phyloP scores from a whole-genome alignment of 2,329 filamentous ascomycete genomes.

The Ramularia endophylla region DNA sequence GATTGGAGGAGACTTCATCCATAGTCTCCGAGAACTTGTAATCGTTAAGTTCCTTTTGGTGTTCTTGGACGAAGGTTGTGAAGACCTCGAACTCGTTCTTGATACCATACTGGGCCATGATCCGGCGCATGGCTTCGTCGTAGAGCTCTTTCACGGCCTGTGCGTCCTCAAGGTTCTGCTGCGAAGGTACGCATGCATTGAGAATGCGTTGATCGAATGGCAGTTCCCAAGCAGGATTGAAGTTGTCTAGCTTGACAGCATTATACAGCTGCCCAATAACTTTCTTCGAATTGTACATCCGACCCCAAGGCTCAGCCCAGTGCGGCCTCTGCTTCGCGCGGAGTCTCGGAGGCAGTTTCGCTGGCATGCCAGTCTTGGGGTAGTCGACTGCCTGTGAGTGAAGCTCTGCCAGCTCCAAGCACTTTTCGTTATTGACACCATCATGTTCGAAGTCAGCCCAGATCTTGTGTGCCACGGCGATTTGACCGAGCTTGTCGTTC shows the following conservation, averaged over 20 bases:
- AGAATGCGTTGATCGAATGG: constrained; percentile 74
- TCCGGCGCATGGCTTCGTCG: constrained; percentile 66
- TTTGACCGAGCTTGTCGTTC: constrained; percentile 72
- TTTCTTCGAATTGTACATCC: constrained; percentile 59
- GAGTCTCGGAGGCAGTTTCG: constrained; percentile 57
- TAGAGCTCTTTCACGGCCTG: constrained; percentile 67
- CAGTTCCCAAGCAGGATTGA: constrained; percentile 64
- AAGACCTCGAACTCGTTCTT: constrained; percentile 87
- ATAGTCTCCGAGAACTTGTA: constrained; percentile 88
- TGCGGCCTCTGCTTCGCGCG: constrained; percentile 68
- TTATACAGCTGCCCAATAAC: constrained; percentile 82
- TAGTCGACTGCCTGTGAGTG: constrained; percentile 95
- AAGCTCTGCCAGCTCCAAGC: constrained; percentile 66
- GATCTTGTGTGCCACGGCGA: constrained; percentile 77
- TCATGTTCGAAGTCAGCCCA: constrained; percentile 57
- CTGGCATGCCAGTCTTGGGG: constrained; percentile 78
- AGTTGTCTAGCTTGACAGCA: constrained; percentile 61
- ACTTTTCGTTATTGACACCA: constrained; percentile 64
- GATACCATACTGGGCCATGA: constrained; percentile 82
- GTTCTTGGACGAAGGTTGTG: constrained; percentile 75
- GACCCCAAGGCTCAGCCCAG: constrained; percentile 64
- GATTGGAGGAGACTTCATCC: constrained; percentile 56
- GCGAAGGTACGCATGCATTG: constrained; percentile 51
- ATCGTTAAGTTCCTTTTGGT: constrained; percentile 64
- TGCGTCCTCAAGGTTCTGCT: constrained; percentile 53